Evolutionary conservation across 2,329 filamentous ascomycete species (phyloP), one percentile per base, ranked within the genome.

Genomic region (Aspergillus thermomutatus): DNA sequence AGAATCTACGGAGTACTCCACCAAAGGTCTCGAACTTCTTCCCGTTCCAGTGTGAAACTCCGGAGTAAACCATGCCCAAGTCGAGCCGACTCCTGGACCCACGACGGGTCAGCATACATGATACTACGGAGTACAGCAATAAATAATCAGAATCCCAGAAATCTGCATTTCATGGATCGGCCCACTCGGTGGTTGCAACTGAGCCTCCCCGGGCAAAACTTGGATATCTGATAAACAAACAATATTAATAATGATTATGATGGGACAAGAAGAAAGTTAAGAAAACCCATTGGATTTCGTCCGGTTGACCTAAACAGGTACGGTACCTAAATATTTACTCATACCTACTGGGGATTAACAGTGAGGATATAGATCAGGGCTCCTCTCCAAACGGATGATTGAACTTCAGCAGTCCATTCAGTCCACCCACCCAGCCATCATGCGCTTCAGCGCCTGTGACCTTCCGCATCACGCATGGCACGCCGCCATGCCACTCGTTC

Each of bases 381-480:
- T 80, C 80, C 66, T 89, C 88, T 0, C 94, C 94, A 80, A 97
- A 97, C 0, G 93, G 92, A 76, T 96, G 91, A 73, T 99, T 99
- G 72, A 97, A 99, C 78, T 99, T 99, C 65, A 99, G 77, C 68
- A 97, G 72, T 9, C 91, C 91, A 70, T 96, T 99, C 69, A 99
- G 75, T 0, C 94, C 93, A 1, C 93, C 93, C 2, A 99, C 93
- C 94, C 94, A 99, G 19, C 93, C 91, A 73, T 97, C 93, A 67
- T 97, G 91, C 25, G 81, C 79, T 65, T 75, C 79, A 41, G 70
- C 75, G 4, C 82, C 78, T 65, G 80, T 66, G 64, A 77, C 62
- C 49, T 82, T 83, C 48, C 92, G 81, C 68, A 97, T 94, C 31
- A 97, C 90, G 70, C 92, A 96, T 2, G 94, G 94, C 14, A 97